phyloP scores from a whole-genome alignment of 768 basidiomycete species.

The Pleurotus pulmonarius region DNA sequence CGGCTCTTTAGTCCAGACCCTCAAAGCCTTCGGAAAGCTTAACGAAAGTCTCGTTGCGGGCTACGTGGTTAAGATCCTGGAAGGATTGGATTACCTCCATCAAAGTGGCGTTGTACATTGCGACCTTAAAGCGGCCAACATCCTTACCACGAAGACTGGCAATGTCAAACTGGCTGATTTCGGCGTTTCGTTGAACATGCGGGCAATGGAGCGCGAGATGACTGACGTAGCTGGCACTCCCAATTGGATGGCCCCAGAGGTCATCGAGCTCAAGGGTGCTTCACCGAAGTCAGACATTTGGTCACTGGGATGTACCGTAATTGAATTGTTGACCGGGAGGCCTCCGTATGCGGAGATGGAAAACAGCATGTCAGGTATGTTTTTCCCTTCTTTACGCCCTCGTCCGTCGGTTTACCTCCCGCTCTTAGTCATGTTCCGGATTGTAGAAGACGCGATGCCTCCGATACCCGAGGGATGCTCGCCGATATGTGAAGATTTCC shows the following conservation, averaged over 20 bases:
- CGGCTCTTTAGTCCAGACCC: constrained; percentile 88
- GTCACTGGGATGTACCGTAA: constrained; percentile 92
- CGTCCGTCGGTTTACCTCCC: background rate
- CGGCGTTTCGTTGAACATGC: constrained; percentile 93
- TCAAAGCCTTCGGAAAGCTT: constrained; percentile 91
- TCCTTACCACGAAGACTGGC: constrained; percentile 96
- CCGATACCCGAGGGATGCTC: constrained; percentile 82
- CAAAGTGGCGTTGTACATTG: constrained; percentile 90
- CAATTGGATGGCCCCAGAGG: constrained; percentile 99
- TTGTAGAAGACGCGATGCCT: constrained; percentile 91
- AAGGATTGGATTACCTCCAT: constrained; percentile 93
- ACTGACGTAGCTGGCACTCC: constrained; percentile 92
- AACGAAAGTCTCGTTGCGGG: constrained; percentile 89
- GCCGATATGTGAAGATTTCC: constrained; percentile 71
- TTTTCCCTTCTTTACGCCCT: background rate
- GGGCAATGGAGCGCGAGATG: constrained; percentile 82
- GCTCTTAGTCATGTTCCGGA: constrained; percentile 87
- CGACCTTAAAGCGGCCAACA: constrained; percentile 97
- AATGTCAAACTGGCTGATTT: constrained; percentile 98
- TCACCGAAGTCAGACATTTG: constrained; percentile 93
- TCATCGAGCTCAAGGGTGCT: constrained; percentile 92
- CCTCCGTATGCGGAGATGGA: constrained; percentile 90
- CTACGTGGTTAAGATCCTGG: constrained; percentile 95
- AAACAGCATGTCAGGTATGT: constrained; percentile 85
- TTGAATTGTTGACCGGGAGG: constrained; percentile 88